Evolutionary conservation across 345 rosid genomes (phyloP).

Genomic region (Hypericum androsaemum): DNA sequence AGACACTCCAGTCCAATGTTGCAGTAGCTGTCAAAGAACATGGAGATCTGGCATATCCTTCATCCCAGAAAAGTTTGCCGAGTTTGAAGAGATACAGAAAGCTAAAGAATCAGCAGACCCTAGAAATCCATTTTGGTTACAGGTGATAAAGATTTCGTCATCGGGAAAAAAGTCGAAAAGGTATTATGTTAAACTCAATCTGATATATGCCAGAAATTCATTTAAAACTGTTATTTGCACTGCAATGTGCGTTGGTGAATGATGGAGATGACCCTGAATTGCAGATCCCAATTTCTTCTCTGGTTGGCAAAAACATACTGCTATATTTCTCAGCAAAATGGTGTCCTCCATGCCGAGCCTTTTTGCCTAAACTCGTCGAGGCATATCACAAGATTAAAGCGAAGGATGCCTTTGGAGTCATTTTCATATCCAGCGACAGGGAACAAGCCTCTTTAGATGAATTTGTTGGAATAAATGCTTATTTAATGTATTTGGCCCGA

Average conservation of each 20-base stretch:
- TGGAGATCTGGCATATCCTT: constrained; percentile 33
- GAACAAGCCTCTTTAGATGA: constrained; percentile 44
- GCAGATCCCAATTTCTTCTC: constrained; percentile 31
- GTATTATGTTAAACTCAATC: constrained; percentile 11
- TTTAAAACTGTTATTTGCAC: background rate
- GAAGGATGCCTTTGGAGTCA: constrained; percentile 42
- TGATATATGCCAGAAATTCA: too few relatives aligned
- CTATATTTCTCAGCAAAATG: constrained; percentile 70
- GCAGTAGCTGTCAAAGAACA: constrained; percentile 23
- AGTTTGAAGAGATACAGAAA: constrained; percentile 23
- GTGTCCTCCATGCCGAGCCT: constrained; percentile 54
- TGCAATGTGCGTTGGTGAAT: background rate
- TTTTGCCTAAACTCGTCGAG: constrained; percentile 50
- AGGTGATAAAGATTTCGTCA: constrained; percentile 24
- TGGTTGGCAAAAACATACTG: constrained; percentile 56
- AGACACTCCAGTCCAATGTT: constrained; percentile 26
- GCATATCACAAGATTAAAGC: constrained; percentile 53
- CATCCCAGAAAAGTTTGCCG: constrained; percentile 25
- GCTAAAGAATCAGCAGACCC: constrained; percentile 27
- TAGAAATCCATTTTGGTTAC: constrained; percentile 27
- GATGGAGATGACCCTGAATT: background rate
- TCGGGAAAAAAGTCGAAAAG: constrained; percentile 23
- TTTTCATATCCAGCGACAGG: constrained; percentile 47
- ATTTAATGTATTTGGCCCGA: too few relatives aligned
- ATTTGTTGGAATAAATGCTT: too few relatives aligned